These are phyloP conservation scores for Camelina sativa DNA, from an alignment of 345 rosid genomes.

Conservation along the genomic window DNA sequence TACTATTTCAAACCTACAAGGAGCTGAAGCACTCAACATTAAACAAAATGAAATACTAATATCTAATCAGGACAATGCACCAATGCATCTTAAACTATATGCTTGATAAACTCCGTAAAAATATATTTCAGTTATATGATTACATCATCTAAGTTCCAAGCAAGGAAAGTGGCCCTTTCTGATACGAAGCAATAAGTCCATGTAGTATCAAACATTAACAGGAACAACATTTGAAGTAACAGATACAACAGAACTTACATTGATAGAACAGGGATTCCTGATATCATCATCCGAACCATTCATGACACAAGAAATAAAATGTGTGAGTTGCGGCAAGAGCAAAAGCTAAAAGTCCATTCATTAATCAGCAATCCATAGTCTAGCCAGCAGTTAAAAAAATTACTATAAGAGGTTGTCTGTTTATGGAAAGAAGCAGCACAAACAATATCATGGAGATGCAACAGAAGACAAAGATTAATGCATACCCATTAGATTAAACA, in stretches of 20 bases:
- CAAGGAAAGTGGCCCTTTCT: conserved; percentile 1
- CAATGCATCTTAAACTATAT: background rate
- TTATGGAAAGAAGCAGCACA: background rate
- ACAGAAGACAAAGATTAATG: conserved; percentile 5
- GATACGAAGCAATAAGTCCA: background rate
- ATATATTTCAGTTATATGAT: background rate
- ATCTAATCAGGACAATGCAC: background rate
- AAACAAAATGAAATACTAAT: background rate
- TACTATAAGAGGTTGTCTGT: background rate
- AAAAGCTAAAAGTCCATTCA: background rate
- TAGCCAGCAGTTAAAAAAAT: background rate
- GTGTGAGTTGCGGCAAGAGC: background rate
- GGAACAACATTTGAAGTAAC: background rate
- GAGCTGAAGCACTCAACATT: background rate
- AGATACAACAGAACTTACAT: conserved; percentile 60
- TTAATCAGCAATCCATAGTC: background rate
- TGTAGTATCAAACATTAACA: background rate
- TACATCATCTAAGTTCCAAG: conserved; percentile 5
- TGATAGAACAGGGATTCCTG: conserved; percentile 95
- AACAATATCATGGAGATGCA: background rate
- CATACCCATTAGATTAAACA: conserved; percentile 92
- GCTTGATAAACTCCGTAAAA: background rate
- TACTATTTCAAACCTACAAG: no score
- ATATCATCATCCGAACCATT: conserved; percentile 47
- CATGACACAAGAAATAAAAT: conserved; percentile 38